Evolutionary conservation across 2,329 filamentous ascomycete species (phyloP), one percentile per base, ranked within the genome.

Genomic region (Aspergillus sclerotialis): DNA sequence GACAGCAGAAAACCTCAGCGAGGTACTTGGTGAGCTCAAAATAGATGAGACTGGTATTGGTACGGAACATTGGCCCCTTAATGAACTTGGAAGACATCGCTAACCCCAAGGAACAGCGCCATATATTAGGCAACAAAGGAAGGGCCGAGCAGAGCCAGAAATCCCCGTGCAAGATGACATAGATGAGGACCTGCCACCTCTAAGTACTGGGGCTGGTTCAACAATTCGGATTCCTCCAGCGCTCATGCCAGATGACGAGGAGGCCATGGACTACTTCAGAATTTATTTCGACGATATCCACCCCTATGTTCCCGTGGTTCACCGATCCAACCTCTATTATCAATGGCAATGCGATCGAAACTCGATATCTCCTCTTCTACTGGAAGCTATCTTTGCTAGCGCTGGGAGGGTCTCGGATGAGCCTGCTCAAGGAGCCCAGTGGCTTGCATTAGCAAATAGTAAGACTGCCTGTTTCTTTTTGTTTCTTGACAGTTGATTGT

Each of bases 361-460:
- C n/a, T 77, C 83, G 0, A 88, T 96, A 18, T 95, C 92, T 0
- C 89, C 90, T 1, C 68, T 96, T 19, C 73, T 96, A 37, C 68
- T 96, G 1, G 90, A 95, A 60, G 86, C 86, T 5, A 79, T 96
- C 12, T 94, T 96, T 59, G 87, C 90, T 9, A 92, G 93, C 55
- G 82, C 87, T 4, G 85, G 85, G 10, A 76, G 87, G 24, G 72
- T 94, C 42, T 80, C 88, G 1, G 87, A 92, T 44, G 85, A 93
- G 45, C 82, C 85, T 4, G 75, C 82, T 0, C 80, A 92, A 60
- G 88, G 87, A 8, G 84, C 89, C 46, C 88, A 92, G 60, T 96
- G 92, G 92, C 76, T 96, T 31, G 87, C 87, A 18, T 72, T 96
- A 43, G 89, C 88, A 38, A 84, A 85, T 17, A 82, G 86, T 92